Evolutionary conservation across 2,329 filamentous ascomycete genomes (phyloP).

Genomic region (Allantophomopsis lycopodina): DNA sequence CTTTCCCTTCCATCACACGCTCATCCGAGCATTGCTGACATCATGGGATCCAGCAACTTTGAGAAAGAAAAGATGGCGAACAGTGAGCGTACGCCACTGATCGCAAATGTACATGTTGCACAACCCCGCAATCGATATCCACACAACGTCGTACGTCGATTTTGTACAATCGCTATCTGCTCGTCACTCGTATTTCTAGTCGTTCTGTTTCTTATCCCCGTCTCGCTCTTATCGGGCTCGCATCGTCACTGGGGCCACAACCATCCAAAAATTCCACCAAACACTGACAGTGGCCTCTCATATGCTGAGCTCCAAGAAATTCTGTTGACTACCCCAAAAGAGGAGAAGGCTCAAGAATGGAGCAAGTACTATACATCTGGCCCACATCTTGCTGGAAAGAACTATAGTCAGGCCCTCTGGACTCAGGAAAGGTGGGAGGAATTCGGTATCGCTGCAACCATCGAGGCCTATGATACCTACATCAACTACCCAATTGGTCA

Average conservation of each 20-base stretch:
- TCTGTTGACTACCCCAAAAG: conserved; percentile 42
- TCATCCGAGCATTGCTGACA: too few relatives aligned
- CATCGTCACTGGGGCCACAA: conserved; percentile 15
- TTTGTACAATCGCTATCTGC: conserved; percentile 48
- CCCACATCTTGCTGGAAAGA: conserved; percentile 64
- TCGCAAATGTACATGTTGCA: conserved; percentile 45
- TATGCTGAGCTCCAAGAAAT: conserved; percentile 40
- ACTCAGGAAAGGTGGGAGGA: conserved; percentile 61
- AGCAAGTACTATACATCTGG: conserved; percentile 67
- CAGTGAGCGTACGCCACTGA: conserved; percentile 47
- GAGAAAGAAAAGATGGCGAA: conserved; percentile 12
- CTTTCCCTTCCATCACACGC: too few relatives aligned
- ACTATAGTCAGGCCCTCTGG: conserved; percentile 59
- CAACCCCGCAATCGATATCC: conserved; percentile 38
- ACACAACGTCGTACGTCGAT: conserved; percentile 46
- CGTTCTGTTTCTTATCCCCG: conserved; percentile 29
- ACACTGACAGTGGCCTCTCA: conserved; percentile 12
- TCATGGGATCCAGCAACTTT: too few relatives aligned
- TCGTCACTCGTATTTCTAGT: conserved; percentile 31
- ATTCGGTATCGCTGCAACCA: conserved; percentile 48
- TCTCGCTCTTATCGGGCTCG: conserved; percentile 25
- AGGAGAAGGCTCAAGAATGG: conserved; percentile 51
- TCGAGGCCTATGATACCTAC: conserved; percentile 63
- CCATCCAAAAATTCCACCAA: conserved; percentile 16
- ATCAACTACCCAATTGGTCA: conserved; percentile 67